Evolutionary conservation across 257 asterid genomes (phyloP), one percentile per base, ranked within the genome.

Genomic region (Echium plantagineum): DNA sequence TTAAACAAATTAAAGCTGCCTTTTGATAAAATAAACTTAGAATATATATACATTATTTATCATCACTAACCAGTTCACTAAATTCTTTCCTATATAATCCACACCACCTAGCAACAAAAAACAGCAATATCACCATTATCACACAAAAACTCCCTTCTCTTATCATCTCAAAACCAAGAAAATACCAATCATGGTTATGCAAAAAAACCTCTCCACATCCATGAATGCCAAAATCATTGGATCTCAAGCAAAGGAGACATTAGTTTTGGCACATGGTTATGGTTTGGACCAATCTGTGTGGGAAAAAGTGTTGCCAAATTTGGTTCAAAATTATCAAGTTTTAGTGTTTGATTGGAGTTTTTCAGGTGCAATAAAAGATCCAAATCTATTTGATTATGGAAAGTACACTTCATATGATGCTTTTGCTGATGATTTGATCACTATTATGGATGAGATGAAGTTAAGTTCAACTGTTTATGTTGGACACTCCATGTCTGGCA

Each of bases 291-390:
- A 82, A 70, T 82, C 89, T 15, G 15, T 71, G 3, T 82, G 89
- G 85, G 81, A 82, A 64, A 72, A 72, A 49, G 19, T 82, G 0
- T 15, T 74, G 66, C 85, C 85, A 1, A 21, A 57, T 26, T 58
- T 78, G 71, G 52, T 76, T 32, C 53, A 62, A 42, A 58, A 67
- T 19, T 66, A 60, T 74, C 68, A 65, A n/a, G 62, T 82, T 21
- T 61, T 82, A 15, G 48, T 77, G 63, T 82, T 82, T 57, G 83
- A 82, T 31, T 82, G 89, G 89, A 79, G 85, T 63, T 82, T 82
- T 38, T 71, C 83, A 21, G 81, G 78, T 59, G 77, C 83, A 19
- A 79, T 70, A 64, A 68, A 70, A 51, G 81, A 82, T 47, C 61
- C 72, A 8, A 58, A 63, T 38, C 71, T 79, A 66, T 82, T 79